Evolutionary conservation across 345 rosid species (phyloP), one percentile per base, ranked within the genome.

Genomic region (Euphorbia tirucalli): DNA sequence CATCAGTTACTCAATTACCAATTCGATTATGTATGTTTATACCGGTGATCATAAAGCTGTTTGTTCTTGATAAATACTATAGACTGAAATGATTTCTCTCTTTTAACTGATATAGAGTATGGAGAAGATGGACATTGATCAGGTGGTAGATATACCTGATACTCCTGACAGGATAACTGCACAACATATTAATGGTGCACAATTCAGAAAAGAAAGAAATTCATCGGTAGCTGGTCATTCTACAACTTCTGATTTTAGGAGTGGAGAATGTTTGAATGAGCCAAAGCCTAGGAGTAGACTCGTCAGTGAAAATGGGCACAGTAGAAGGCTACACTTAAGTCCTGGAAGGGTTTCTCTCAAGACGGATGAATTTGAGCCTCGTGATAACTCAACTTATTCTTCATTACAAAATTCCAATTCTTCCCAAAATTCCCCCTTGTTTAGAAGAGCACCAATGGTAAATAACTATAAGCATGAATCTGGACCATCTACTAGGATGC

Each of bases 81-180:
- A 46, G 24, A 70, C 55, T 41, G n/a, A 56, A 43, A 41, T 13
- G 15, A 57, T 24, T 25, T 28, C 11, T 18, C 31, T 66, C 28
- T 21, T 55, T 52, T 13, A 9, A 10, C 13, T 71, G 28, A 41
- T 30, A n/a, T 77, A 82, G 81, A 67, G 59, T 54, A 91, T 89
- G 98, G 97, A 93, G 65, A 88, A 90, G 55, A 69, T 80, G 87
- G 90, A 92, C 69, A 74, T 84, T 80, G 95, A 94, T 61, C 75
- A 71, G 67, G 75, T 89, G 19, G 74, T 81, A 46, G 90, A 81
- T 25, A 75, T 90, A 70, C 97, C 92, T 25, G 95, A 94, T 67
- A 89, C 95, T 70, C 98, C 98, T 57, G 97, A 94, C 65, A 90
- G 96, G 73, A 30, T 80, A 1, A 77, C 66, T 48, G 69, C 79